Percentiles rank a stretch among this genome's conserved stretches.
Conservation (phyloP, 768 basidiomycete genomes). For the Cystofilobasidium capitatum region DNA sequence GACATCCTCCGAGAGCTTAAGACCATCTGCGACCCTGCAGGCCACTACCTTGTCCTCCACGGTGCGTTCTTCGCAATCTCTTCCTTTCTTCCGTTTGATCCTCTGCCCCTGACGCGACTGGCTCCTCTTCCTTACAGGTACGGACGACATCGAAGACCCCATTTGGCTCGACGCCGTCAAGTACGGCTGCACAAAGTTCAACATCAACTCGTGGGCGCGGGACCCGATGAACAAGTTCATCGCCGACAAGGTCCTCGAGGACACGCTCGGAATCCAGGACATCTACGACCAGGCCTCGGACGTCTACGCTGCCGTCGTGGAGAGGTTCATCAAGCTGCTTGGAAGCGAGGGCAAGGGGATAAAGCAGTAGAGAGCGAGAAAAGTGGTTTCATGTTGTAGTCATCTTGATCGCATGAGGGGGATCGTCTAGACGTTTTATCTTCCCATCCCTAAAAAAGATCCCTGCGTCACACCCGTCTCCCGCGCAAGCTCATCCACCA, state of each 20-base stretch:
- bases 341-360: conserved; percentile 37
- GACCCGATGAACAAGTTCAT: conserved; percentile 19
- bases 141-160: conserved; percentile 39
- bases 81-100: too few species aligned
- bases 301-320: conserved; percentile 33
- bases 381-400: too few species aligned
- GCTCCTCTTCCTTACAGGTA: conserved; percentile 34
- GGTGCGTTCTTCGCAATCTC: too few species aligned
- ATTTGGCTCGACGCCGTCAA: conserved; percentile 36
- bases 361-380: too few species aligned
- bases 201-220: conserved; percentile 27
- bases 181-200: conserved; percentile 32
- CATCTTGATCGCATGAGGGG: too few species aligned
- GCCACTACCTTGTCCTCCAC: conserved; percentile 14
- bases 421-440: too few species aligned
- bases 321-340: conserved; percentile 36
- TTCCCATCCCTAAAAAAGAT: too few species aligned
- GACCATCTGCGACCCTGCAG: conserved; percentile 8
- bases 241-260: conserved; percentile 11
- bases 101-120: neutral
- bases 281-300: conserved; percentile 36
- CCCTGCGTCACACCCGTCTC: too few species aligned
- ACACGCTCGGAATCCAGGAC: conserved; percentile 11
- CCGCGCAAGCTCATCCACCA: neutral
- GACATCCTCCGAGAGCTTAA: conserved; percentile 28